Evolutionary conservation across 164 flowering plant species (phyloP).

Genomic region (Magnolia kwangsiensis): DNA sequence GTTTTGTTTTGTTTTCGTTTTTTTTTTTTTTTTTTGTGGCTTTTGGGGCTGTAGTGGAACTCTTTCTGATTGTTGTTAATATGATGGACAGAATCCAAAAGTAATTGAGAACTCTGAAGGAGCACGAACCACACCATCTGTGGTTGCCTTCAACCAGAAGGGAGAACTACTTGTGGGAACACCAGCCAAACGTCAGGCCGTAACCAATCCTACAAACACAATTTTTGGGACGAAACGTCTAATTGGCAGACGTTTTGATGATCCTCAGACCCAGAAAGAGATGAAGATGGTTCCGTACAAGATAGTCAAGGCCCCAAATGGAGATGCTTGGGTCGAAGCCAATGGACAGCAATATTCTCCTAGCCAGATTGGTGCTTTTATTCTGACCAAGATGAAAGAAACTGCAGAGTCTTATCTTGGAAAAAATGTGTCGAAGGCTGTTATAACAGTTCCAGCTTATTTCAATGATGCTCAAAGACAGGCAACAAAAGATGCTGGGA

Average conservation of each 20-base stretch:
- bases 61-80: neutral
- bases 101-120: conserved; percentile 71
- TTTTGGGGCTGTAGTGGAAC: neutral
- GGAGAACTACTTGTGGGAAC: conserved; percentile 17
- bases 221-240: conserved; percentile 17
- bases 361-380: conserved; percentile 63
- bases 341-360: conserved; percentile 63
- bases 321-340: conserved; percentile 72
- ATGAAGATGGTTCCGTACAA: conserved; percentile 21
- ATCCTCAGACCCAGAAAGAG: conserved; percentile 18
- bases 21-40: no score
- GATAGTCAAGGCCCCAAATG: conserved; percentile 59
- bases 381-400: conserved; percentile 67
- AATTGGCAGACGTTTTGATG: conserved; percentile 15
- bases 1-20: no score
- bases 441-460: conserved; percentile 63
- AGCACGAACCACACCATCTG: conserved; percentile 12
- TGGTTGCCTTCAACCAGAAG: conserved; percentile 14
- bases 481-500: conserved; percentile 71
- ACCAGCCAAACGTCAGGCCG: conserved; percentile 16
- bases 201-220: conserved; percentile 15
- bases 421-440: conserved; percentile 51
- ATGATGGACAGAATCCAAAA: conserved; percentile 37
- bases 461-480: conserved; percentile 73
- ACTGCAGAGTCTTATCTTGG: conserved; percentile 65